Percentiles rank a stretch among this genome's conserved stretches.
Conservation (phyloP, 2,329 filamentous ascomycete genomes). For the Sclerotinia glacialis region DNA sequence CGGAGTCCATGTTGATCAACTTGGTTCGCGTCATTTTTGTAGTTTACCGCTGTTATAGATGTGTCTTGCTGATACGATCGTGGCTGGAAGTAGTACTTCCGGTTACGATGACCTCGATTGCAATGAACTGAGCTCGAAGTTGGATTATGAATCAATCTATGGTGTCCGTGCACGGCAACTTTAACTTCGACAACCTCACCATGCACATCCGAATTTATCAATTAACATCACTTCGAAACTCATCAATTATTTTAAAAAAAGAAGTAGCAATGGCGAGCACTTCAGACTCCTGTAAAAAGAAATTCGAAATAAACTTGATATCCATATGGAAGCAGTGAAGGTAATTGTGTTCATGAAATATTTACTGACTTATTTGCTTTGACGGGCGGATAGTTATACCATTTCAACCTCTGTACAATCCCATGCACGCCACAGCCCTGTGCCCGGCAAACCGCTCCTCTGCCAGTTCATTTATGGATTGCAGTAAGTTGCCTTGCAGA, state of each 20-base stretch:
- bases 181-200: too few relatives aligned
- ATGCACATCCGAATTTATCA: too few relatives aligned
- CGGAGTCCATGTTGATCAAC: slow-evolving; percentile 13
- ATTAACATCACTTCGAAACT: too few relatives aligned
- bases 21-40: slow-evolving; percentile 10
- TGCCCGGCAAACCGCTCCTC: neutral
- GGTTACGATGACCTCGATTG: neutral
- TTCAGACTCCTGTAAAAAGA: too few relatives aligned
- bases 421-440: neutral
- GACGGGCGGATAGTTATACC: too few relatives aligned
- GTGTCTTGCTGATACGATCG: neutral
- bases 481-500: neutral
- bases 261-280: too few relatives aligned
- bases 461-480: neutral
- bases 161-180: too few relatives aligned
- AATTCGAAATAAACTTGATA: too few relatives aligned
- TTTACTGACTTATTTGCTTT: neutral
- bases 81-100: neutral
- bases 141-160: too few relatives aligned
- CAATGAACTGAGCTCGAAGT: neutral
- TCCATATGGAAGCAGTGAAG: too few relatives aligned
- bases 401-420: too few relatives aligned
- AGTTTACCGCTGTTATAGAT: neutral
- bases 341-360: neutral
- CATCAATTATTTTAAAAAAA: too few relatives aligned